Conservation (phyloP, 148 eudicot genomes). For the Rheum nobile region DNA sequence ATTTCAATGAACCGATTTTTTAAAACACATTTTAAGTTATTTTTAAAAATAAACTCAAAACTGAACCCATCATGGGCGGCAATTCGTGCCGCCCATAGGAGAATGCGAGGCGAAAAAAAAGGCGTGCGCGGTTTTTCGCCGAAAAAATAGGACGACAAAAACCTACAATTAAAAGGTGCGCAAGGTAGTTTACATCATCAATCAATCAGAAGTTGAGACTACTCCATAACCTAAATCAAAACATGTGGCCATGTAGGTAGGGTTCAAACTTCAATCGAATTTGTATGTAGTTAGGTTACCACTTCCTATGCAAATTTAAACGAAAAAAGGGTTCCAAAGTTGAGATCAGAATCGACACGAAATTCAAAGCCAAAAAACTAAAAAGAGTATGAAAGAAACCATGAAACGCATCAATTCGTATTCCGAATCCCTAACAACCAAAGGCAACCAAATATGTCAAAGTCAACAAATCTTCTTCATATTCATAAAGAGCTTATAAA, state of each 20-base stretch:
- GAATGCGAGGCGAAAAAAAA: too few relatives aligned
- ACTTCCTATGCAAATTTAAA: background rate
- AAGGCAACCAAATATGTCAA: background rate
- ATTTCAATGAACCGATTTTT: too few relatives aligned
- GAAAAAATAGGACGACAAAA: background rate
- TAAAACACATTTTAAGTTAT: too few relatives aligned
- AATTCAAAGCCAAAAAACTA: background rate
- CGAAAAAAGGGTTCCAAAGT: too few relatives aligned
- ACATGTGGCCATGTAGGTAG: background rate
- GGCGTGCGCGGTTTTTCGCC: too few relatives aligned
- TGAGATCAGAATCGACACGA: background rate
- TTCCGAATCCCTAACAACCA: background rate
- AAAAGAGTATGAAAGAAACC: background rate
- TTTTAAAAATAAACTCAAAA: too few relatives aligned
- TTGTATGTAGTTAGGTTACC: background rate
- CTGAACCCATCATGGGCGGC: too few relatives aligned
- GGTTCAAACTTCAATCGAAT: background rate
- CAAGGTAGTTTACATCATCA: background rate
- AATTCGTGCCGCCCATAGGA: too few relatives aligned
- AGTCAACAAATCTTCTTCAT: background rate
- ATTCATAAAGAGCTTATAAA: background rate
- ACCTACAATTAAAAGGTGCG: background rate
- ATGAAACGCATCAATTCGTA: background rate
- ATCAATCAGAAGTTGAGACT: background rate
- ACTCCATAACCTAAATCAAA: background rate